These are phyloP conservation scores for Isoetes taiwanensis DNA, from an alignment of 75 land plant genomes.

Conservation along the genomic window DNA sequence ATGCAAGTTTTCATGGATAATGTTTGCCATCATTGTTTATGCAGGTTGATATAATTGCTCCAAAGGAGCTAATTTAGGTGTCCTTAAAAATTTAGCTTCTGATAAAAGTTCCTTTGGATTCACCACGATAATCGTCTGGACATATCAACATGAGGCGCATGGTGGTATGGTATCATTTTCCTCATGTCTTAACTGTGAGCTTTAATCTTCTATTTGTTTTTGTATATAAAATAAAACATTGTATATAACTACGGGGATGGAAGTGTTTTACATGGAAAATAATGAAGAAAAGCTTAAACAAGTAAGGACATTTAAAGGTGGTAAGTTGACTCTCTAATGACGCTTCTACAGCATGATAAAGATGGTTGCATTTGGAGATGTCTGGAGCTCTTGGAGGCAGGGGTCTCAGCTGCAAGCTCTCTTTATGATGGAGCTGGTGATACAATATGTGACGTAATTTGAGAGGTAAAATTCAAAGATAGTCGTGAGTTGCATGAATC, in stretches of 20 bases:
- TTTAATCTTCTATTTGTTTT: background rate
- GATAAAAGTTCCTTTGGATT: conserved; percentile 15
- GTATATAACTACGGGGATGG: conserved; percentile 42
- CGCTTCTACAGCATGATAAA: conserved; percentile 31
- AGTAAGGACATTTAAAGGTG: conserved; percentile 44
- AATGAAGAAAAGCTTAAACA: conserved; percentile 12
- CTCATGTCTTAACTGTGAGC: background rate
- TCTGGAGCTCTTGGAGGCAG: conserved; percentile 49
- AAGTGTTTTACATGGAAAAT: conserved; percentile 55
- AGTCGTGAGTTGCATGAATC: no score
- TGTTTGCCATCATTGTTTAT: no score
- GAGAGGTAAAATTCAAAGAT: no score
- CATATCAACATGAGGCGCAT: conserved; percentile 34
- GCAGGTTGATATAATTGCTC: conserved; percentile 29
- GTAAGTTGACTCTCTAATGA: conserved; percentile 37
- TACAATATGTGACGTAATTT: conserved; percentile 43
- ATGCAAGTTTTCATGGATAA: no score
- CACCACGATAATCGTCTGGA: conserved; percentile 17
- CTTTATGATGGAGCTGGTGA: conserved; percentile 54
- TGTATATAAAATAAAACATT: background rate
- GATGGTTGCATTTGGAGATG: conserved; percentile 44
- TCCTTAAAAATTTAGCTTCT: conserved; percentile 46
- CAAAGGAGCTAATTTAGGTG: conserved; percentile 14
- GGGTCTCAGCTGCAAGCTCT: conserved; percentile 39
- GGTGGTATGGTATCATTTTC: conserved; percentile 31